phyloP scores from a whole-genome alignment of 148 eudicot genomes.

The Arctostaphylos glauca region DNA sequence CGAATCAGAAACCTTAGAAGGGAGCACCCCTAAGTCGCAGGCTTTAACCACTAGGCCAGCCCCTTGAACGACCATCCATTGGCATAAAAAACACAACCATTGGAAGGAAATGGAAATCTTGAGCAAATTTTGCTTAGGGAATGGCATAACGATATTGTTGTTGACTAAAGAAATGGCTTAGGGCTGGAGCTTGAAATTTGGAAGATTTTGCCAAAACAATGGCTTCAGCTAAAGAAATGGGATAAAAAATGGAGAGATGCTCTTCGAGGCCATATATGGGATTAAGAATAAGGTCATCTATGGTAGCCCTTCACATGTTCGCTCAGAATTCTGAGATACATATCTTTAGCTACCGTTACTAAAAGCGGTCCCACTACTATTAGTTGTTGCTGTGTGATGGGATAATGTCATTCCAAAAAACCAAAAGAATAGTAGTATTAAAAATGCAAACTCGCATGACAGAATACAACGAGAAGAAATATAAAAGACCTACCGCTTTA shows the following conservation, averaged over 20 bases:
- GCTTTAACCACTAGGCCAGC: background rate
- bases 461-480: background rate
- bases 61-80: background rate
- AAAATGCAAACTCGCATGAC: background rate
- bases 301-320: background rate
- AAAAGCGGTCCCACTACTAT: too few species aligned
- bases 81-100: background rate
- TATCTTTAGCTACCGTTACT: too few species aligned
- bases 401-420: background rate
- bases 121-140: background rate
- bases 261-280: background rate
- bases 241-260: background rate
- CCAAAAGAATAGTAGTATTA: background rate
- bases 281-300: background rate
- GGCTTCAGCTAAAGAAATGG: background rate
- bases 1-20: too few species aligned
- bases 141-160: background rate
- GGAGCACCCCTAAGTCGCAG: background rate
- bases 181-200: background rate
- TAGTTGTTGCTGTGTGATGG: background rate
- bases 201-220: background rate
- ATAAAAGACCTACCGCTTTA: constrained; percentile 66
- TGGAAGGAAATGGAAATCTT: background rate
- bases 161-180: background rate
- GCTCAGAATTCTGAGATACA: too few species aligned